phyloP scores from a whole-genome alignment of 768 basidiomycete genomes.

The Phanerodontia chrysosporium region DNA sequence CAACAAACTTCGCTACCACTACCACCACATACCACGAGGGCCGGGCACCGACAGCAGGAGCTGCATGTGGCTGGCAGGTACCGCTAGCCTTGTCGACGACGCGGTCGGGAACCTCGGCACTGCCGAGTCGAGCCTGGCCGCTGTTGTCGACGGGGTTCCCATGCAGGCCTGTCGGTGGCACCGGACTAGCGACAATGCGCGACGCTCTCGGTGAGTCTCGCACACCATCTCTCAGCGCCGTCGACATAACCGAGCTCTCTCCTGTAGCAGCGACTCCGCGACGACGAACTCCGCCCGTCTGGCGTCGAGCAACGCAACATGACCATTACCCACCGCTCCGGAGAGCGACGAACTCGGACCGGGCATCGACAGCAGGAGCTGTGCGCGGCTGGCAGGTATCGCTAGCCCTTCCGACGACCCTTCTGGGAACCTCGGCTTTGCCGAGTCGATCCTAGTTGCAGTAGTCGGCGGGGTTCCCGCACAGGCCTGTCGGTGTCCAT shows the following conservation, averaged over 20 bases:
- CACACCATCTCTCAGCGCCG: not conserved
- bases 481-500: not conserved
- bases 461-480: not conserved
- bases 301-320: not conserved
- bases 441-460: not conserved
- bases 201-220: not conserved
- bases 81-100: not conserved
- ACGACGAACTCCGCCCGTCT: not conserved
- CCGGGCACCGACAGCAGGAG: not conserved
- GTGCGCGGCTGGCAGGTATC: not conserved
- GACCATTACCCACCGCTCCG: not conserved
- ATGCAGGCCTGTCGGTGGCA: not conserved
- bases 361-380: not conserved
- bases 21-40: not conserved
- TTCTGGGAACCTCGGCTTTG: not conserved
- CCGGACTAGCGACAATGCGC: not conserved
- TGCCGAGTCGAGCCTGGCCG: not conserved
- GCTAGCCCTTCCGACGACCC: not conserved
- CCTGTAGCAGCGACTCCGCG: not conserved
- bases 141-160: not conserved
- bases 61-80: not conserved
- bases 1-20: no score
- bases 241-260: not conserved
- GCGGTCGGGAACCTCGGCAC: not conserved
- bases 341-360: not conserved